Evolutionary conservation across 306 rosid genomes (phyloP).

Genomic region (Betula pendula): DNA sequence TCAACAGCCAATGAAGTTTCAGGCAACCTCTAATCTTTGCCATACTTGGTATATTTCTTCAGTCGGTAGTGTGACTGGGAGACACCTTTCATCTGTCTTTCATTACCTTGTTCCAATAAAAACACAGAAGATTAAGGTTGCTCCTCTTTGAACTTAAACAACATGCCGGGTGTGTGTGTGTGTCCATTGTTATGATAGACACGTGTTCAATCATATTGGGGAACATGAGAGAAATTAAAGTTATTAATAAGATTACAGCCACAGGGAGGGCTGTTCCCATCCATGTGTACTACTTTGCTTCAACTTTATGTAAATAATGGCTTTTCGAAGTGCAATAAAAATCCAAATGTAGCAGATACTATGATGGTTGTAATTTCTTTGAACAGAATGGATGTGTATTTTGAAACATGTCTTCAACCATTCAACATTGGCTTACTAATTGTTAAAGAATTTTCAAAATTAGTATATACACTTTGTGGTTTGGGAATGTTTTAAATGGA

Average conservation of each 20-base stretch:
- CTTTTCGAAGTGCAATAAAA: too few relatives aligned
- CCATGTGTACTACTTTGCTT: too few relatives aligned
- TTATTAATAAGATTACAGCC: background rate
- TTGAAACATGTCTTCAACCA: background rate
- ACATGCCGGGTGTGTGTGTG: background rate
- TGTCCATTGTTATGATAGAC: too few relatives aligned
- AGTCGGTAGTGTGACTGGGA: too few relatives aligned
- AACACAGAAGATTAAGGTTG: background rate
- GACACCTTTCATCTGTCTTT: background rate
- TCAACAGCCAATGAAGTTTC: background rate
- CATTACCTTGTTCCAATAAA: too few relatives aligned
- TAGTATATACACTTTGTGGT: too few relatives aligned
- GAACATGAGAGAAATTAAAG: background rate
- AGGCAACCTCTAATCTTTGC: background rate
- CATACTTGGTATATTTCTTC: background rate
- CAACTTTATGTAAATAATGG: too few relatives aligned
- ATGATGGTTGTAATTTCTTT: background rate
- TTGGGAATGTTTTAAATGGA: too few relatives aligned
- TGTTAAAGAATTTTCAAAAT: too few relatives aligned
- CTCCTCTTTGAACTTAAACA: background rate
- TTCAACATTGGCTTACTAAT: background rate
- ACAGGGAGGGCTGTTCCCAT: too few relatives aligned
- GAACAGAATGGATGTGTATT: background rate
- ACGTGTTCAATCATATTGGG: background rate
- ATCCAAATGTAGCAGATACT: too few relatives aligned